Evolutionary conservation across 768 basidiomycete species (phyloP).

Genomic region (Candolleomyces aberdarensis): DNA sequence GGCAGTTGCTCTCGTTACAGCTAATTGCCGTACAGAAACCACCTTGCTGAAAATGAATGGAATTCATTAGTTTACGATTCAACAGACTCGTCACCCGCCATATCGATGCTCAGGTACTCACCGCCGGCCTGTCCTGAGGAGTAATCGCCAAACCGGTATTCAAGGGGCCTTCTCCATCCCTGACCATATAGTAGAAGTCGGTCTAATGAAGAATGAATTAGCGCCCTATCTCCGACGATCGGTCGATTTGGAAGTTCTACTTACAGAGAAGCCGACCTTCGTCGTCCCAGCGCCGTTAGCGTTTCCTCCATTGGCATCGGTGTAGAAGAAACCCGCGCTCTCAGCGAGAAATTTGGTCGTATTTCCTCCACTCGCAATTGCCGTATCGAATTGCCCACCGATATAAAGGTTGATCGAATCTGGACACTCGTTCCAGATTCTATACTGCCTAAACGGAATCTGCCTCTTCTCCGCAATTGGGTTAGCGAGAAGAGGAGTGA

Average conservation of each 20-base stretch:
- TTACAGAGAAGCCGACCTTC: constrained; percentile 15
- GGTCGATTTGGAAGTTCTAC: background rate
- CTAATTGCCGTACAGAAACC: constrained; percentile 19
- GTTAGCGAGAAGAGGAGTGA: background rate
- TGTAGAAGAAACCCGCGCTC: constrained; percentile 15
- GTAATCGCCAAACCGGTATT: constrained; percentile 24
- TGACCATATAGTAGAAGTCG: constrained; percentile 28
- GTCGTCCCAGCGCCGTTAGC: constrained; percentile 9
- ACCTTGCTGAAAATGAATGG: constrained; percentile 1
- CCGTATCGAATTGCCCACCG: constrained; percentile 6
- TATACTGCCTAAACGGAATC: constrained; percentile 5
- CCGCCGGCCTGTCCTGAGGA: constrained; percentile 15
- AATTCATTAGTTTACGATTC: background rate
- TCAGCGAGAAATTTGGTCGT: constrained; percentile 7
- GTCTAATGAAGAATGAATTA: constrained; percentile 7
- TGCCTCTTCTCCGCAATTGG: constrained; percentile 1
- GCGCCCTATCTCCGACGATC: background rate
- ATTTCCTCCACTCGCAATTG: constrained; percentile 3
- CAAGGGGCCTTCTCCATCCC: constrained; percentile 19
- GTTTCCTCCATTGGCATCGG: constrained; percentile 15
- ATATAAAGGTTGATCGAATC: constrained; percentile 13
- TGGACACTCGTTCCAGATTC: constrained; percentile 12
- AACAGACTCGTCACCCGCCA: too few relatives aligned
- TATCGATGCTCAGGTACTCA: constrained; percentile 5
- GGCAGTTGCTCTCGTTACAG: constrained; percentile 20